These are phyloP conservation scores for Davidsoniella neocaledoniae DNA, from an alignment of 2,329 filamentous ascomycete genomes.

Conservation along the genomic window DNA sequence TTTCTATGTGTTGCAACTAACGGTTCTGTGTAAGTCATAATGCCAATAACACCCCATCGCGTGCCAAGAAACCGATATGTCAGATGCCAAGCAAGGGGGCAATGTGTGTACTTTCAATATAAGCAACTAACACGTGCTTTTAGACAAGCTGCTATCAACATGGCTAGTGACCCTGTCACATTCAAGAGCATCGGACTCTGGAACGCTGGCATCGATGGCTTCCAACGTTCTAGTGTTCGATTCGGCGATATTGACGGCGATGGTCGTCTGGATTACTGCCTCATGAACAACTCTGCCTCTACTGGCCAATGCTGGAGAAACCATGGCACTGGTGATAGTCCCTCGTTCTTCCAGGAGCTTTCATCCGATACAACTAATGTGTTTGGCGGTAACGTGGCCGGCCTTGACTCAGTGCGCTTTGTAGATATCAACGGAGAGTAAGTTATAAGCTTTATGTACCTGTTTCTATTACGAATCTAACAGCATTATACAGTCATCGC, in stretches of 20 bases:
- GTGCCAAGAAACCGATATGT: too few relatives aligned
- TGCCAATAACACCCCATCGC: background rate
- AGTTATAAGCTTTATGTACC: background rate
- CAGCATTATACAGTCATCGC: background rate
- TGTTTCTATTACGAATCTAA: background rate
- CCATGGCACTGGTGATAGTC: conserved; percentile 17
- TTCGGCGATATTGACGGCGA: conserved; percentile 21
- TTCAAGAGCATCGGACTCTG: conserved; percentile 9
- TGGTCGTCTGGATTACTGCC: conserved; percentile 21
- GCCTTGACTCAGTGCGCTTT: conserved; percentile 14
- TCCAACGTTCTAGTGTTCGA: conserved; percentile 15
- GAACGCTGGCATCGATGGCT: conserved; percentile 1
- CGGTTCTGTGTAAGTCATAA: conserved; percentile 12
- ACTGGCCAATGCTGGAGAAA: conserved; percentile 21
- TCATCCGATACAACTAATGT: background rate
- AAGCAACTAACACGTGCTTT: background rate
- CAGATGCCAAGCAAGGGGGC: too few relatives aligned
- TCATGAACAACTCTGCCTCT: conserved; percentile 8
- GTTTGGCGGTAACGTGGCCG: conserved; percentile 11
- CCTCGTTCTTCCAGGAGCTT: conserved; percentile 21
- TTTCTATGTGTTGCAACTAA: conserved; percentile 18
- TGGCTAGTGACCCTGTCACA: conserved; percentile 5
- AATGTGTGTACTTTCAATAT: background rate
- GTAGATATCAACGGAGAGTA: conserved; percentile 15
- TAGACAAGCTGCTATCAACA: conserved; percentile 10